Evolutionary conservation across 2,329 filamentous ascomycete species (phyloP).

Genomic region (Fusarium mangiferae): DNA sequence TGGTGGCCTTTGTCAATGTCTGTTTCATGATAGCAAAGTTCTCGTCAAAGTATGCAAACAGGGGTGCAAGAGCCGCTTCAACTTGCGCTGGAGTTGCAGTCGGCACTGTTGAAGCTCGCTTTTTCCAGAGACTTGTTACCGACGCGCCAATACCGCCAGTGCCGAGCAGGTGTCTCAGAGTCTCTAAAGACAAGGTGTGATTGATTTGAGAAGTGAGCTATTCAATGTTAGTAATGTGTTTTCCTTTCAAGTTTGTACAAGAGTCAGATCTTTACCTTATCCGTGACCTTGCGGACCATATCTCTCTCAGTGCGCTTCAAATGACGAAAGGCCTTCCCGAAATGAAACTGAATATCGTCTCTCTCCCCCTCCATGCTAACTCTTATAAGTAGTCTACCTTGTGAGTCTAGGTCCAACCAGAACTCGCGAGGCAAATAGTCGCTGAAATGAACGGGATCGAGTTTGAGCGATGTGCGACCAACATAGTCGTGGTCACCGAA

Average conservation of each 20-base stretch:
- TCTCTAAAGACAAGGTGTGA: slow-evolving; percentile 84
- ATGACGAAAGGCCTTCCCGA: slow-evolving; percentile 95
- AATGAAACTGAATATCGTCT: slow-evolving; percentile 98
- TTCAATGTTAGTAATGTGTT: slow-evolving; percentile 20
- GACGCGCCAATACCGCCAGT: slow-evolving; percentile 75
- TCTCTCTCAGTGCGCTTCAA: slow-evolving; percentile 96
- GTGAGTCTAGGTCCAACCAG: slow-evolving; percentile 96
- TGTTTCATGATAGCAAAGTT: slow-evolving; percentile 99
- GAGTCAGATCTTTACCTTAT: slow-evolving; percentile 75
- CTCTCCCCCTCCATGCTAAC: slow-evolving; percentile 99
- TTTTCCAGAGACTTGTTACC: slow-evolving; percentile 76
- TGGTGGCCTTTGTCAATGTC: slow-evolving; percentile 92
- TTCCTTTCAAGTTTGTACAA: not conserved
- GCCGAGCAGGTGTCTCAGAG: slow-evolving; percentile 78
- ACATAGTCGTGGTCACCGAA: slow-evolving; percentile 98
- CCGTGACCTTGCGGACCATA: slow-evolving; percentile 97
- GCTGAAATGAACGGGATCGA: slow-evolving; percentile 97
- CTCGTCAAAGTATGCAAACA: slow-evolving; percentile 96
- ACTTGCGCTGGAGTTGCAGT: slow-evolving; percentile 77
- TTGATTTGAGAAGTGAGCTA: slow-evolving; percentile 94
- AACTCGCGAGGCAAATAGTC: slow-evolving; percentile 97
- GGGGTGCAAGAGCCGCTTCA: slow-evolving; percentile 81
- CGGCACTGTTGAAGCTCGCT: slow-evolving; percentile 64
- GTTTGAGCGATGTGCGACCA: slow-evolving; percentile 93
- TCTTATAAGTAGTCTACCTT: slow-evolving; percentile 86